These are phyloP conservation scores for Zymoseptoria pseudotritici DNA, from an alignment of 2,329 filamentous ascomycete genomes.

Conservation along the genomic window DNA sequence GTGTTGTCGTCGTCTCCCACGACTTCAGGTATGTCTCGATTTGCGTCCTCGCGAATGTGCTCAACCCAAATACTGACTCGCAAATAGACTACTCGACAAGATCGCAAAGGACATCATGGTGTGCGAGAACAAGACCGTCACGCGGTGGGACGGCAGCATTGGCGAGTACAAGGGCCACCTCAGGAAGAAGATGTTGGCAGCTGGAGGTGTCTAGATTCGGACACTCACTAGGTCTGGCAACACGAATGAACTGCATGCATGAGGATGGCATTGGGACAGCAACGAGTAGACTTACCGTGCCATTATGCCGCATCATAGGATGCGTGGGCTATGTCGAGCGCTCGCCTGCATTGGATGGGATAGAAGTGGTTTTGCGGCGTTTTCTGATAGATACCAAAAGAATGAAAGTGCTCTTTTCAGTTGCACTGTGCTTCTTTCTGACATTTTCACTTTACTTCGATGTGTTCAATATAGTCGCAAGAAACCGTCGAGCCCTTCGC, in stretches of 20 bases:
- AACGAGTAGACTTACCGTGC: not conserved
- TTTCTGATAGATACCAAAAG: not conserved
- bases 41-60: not conserved
- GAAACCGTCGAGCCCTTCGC: no score
- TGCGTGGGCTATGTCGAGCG: not conserved
- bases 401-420: not conserved
- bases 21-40: conserved; percentile 75
- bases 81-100: conserved; percentile 81
- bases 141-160: conserved; percentile 80
- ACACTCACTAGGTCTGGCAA: not conserved
- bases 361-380: not conserved
- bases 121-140: conserved; percentile 95
- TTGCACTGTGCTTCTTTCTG: not conserved
- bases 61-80: conserved; percentile 29
- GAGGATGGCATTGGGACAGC: not conserved
- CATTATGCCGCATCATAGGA: not conserved
- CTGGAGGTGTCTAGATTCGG: not conserved
- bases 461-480: no score
- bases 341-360: not conserved
- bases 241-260: not conserved
- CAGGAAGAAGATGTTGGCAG: conserved; percentile 89
- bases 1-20: conserved; percentile 97
- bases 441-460: not conserved
- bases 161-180: conserved; percentile 97
- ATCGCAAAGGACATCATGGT: conserved; percentile 99